Base-by-base conservation (phyloP, 345 rosid species). In the Atalantia buxifolia region DNA sequence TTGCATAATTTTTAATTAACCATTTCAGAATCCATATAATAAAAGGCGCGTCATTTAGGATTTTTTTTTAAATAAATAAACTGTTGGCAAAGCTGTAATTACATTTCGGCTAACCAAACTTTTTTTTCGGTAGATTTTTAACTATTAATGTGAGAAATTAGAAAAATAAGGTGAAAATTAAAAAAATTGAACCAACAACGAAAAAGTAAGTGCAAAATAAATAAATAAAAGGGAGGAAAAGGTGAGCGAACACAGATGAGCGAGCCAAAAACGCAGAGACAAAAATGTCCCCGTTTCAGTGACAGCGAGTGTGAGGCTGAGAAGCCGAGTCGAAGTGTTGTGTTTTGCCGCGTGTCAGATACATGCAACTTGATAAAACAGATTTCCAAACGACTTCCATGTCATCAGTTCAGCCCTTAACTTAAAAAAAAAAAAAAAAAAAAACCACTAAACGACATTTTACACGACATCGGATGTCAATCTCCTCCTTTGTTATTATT, bases 391-490 rank as follows among this genome's bases (percentile, higher is more conserved):
- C 33, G 16, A 27, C 30, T 61, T 12, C 33, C 35, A 13, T 0
- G 65, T 61, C 65, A 27, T 61, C 18, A 9, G 19, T 0, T 4
- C 0, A 53, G 0, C 31, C 10, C 7, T 36, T 36, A 36, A 0
- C 1, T 0, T 6, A 35, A 36, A 35, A 35, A 0, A 35, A 24
- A 60, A 60, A 0, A 35, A 35, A 36, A 35, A 35, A 0, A 35
- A 24, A 60, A 60, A 0, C 64, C 31, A 9, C 64, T 24, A 24
- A 60, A 10, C 64, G 31, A 60, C 64, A 60, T 9, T 4, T 4
- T 60, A 9, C 65, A 9, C 14, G 31, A 61, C 16, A 25, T 61
- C 0, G 16, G 1, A 25, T 25, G 5, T 14, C 12, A 25, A 60
- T 2, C 12, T 59, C 27, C 24, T 7, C 27, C 4, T 2, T 22